A percentile compares a stretch with the other conserved stretches of the same genome.
Evolutionary conservation across 768 basidiomycete genomes (phyloP).

Genomic region (Coprinopsis marcescibilis): DNA sequence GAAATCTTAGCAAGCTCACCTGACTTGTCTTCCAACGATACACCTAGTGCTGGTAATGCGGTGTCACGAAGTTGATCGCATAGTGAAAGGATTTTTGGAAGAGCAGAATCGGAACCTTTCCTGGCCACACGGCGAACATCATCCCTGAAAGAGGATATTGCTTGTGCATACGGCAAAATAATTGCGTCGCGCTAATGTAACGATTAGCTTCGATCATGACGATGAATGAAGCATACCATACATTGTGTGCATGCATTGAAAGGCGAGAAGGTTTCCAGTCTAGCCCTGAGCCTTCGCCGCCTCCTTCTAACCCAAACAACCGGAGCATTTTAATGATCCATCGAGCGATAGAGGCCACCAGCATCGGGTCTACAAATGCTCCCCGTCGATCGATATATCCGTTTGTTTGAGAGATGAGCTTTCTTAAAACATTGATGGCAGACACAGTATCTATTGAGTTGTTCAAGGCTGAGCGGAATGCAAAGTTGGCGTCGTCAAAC

Average conservation of each 20-base stretch:
- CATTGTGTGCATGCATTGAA: conserved; percentile 6
- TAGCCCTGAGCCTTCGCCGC: conserved; percentile 20
- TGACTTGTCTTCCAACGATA: conserved; percentile 54
- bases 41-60: conserved; percentile 86
- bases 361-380: conserved; percentile 50
- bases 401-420: conserved; percentile 81
- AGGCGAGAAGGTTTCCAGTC: conserved; percentile 1
- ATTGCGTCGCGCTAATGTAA: conserved; percentile 69
- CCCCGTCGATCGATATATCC: conserved; percentile 75
- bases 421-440: conserved; percentile 69
- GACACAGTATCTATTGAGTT: conserved; percentile 96
- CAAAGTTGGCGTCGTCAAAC: conserved; percentile 64
- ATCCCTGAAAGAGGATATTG: conserved; percentile 88
- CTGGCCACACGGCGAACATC: conserved; percentile 81
- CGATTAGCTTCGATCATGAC: too few relatives aligned
- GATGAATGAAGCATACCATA: too few relatives aligned
- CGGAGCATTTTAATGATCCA: conserved; percentile 73
- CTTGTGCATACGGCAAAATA: conserved; percentile 83
- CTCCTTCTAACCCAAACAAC: conserved; percentile 76
- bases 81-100: conserved; percentile 78
- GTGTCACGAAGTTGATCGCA: conserved; percentile 87
- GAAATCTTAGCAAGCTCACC: conserved; percentile 47
- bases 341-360: conserved; percentile 57
- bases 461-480: conserved; percentile 83
- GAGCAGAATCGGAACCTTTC: conserved; percentile 52